Conservation (phyloP, 2,329 filamentous ascomycete species). For the Exophiala oligosperma region DNA sequence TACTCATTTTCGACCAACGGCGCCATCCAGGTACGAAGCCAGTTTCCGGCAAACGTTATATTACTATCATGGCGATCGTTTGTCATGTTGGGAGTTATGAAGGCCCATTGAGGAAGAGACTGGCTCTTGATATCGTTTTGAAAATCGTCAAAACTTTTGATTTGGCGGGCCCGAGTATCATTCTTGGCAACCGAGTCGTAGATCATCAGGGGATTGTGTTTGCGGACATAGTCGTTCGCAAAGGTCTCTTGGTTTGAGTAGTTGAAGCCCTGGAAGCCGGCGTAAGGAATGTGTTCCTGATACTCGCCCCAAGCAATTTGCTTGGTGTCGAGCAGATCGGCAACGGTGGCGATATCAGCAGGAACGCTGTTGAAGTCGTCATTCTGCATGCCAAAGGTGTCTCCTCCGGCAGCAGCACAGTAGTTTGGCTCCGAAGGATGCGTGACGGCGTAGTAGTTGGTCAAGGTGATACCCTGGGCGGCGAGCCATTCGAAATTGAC, state of each 20-base stretch:
- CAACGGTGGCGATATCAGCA: slow-evolving; percentile 63
- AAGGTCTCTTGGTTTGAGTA: slow-evolving; percentile 66
- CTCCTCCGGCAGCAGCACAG: slow-evolving; percentile 65
- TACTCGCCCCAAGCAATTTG: slow-evolving; percentile 70
- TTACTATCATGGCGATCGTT: slow-evolving; percentile 74
- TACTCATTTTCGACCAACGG: slow-evolving; percentile 68
- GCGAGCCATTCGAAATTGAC: slow-evolving; percentile 52
- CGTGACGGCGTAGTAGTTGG: slow-evolving; percentile 62
- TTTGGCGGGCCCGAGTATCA: slow-evolving; percentile 61
- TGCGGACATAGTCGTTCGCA: slow-evolving; percentile 76
- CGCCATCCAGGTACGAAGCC: slow-evolving; percentile 67
- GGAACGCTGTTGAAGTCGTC: slow-evolving; percentile 63
- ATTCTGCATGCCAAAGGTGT: slow-evolving; percentile 71
- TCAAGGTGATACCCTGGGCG: slow-evolving; percentile 62
- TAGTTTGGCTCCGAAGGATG: slow-evolving; percentile 79
- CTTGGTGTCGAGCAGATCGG: slow-evolving; percentile 67
- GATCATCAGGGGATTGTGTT: slow-evolving; percentile 71
- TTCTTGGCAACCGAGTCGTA: slow-evolving; percentile 65
- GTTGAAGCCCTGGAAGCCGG: slow-evolving; percentile 66
- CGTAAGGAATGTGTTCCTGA: slow-evolving; percentile 75
- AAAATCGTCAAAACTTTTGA: slow-evolving; percentile 74
- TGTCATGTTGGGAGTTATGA: slow-evolving; percentile 55
- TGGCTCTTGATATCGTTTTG: slow-evolving; percentile 63
- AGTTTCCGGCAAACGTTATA: slow-evolving; percentile 67
- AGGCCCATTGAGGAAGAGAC: slow-evolving; percentile 68